Base-by-base conservation (phyloP, 2,329 filamentous ascomycete genomes). In the Ceratocystis harringtonii region DNA sequence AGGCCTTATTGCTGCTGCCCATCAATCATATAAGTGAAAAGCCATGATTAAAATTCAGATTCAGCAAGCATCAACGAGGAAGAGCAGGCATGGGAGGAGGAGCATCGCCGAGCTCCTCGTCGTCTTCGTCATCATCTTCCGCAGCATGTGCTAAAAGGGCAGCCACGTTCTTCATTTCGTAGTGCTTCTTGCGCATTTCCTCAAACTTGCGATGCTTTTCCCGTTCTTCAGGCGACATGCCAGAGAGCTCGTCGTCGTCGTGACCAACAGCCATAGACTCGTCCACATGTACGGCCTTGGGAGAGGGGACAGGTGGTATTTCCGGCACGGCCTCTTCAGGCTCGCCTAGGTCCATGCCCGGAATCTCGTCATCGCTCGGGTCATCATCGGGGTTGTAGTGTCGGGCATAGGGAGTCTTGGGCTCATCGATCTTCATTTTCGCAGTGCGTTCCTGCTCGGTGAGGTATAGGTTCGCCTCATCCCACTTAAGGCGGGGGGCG, bases 391-490 rank as follows among this genome's bases (percentile, higher is more conserved):
- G 91, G 72, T 97, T 89, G 76, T 96, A 96, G 72, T 91, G 90
- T 72, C 87, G 88, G 44, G 90, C 94, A 74, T 92, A 99, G 3
- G 94, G 94, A 6, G 94, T 99, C 81, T 99, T 99, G 68, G 94
- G 94, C 78, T 99, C 94, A 70, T 91, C 89, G 69, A 99, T 99
- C 81, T 97, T 99, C 94, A 99, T 99, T 67, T 92, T 96, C 68
- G 88, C 87, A 67, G 86, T 90, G 76, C 89, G 92, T 76, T 97
- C 90, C 76, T 97, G 92, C 78, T 99, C 94, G 6, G 94, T 94
- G 64, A 99, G 82, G 77, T 96, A 99, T 41, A 99, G 82, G 73
- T 99, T 99, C 58, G 90, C 94, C 78, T 99, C 94, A 75, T 99
- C 94, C 94, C 94, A 99, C 78, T 96, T 96, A 70, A 99, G 81